Conservation (phyloP, 2,329 filamentous ascomycete genomes). For the Penicillium sp. region DNA sequence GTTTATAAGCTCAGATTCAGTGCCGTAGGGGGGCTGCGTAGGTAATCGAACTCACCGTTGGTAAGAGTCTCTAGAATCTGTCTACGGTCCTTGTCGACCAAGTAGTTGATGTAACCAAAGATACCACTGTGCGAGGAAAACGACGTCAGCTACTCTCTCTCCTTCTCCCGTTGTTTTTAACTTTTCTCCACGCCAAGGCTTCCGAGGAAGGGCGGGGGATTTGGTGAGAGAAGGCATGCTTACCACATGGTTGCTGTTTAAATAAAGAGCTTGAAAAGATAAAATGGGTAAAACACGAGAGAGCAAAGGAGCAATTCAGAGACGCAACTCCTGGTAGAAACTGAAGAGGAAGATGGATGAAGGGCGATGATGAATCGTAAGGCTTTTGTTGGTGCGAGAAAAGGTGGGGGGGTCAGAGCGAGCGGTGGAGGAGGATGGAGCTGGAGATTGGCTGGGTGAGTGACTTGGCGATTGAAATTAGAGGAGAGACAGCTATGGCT, state of each 20-base stretch:
- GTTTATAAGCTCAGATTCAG: constrained; percentile 14
- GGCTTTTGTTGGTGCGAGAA: constrained; percentile 1
- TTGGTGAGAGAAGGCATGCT: constrained; percentile 11
- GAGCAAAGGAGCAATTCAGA: background rate
- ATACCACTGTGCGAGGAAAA: constrained; percentile 28
- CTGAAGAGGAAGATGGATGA: background rate
- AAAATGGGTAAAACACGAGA: background rate
- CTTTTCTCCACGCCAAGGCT: background rate
- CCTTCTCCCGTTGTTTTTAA: background rate
- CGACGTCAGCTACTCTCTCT: constrained; percentile 15
- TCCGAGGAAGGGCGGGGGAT: background rate
- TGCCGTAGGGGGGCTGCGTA: background rate
- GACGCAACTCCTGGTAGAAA: background rate
- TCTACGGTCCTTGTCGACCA: constrained; percentile 97
- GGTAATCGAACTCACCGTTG: constrained; percentile 66
- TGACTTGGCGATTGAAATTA: background rate
- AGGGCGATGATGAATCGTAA: background rate
- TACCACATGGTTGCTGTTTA: constrained; percentile 33
- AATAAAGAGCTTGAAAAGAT: constrained; percentile 4
- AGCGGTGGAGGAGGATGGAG: constrained; percentile 6
- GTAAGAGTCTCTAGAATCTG: constrained; percentile 94
- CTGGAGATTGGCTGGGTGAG: background rate
- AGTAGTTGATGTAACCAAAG: constrained; percentile 96
- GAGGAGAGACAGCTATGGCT: background rate
- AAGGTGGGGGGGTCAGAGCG: constrained; percentile 8